phyloP scores from a whole-genome alignment of 2,329 filamentous ascomycete genomes.

The Botrytis medusae region DNA sequence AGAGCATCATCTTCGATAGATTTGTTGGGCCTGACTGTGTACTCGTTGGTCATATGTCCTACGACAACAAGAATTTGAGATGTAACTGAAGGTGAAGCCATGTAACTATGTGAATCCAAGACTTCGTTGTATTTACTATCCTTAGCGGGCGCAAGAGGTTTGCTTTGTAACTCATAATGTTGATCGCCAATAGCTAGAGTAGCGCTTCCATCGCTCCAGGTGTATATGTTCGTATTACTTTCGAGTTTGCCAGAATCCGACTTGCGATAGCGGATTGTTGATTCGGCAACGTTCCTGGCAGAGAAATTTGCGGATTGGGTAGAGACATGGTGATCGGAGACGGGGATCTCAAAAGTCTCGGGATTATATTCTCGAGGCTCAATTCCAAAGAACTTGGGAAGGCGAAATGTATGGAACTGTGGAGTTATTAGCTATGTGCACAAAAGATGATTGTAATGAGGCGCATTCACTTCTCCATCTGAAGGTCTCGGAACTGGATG shows the following conservation, averaged over 20 bases:
- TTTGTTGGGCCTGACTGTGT: constrained; percentile 66
- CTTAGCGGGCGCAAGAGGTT: constrained; percentile 62
- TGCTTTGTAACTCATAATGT: constrained; percentile 73
- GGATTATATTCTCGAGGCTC: constrained; percentile 66
- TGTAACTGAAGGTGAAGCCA: constrained; percentile 67
- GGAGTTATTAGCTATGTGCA: constrained; percentile 27
- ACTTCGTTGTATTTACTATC: constrained; percentile 59
- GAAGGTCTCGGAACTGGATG: constrained; percentile 70
- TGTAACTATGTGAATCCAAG: constrained; percentile 74
- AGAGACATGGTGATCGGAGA: constrained; percentile 54
- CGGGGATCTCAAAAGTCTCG: constrained; percentile 64
- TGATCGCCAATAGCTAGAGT: constrained; percentile 73
- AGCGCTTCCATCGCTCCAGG: constrained; percentile 77
- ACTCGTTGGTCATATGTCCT: constrained; percentile 73
- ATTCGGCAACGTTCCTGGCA: constrained; percentile 57
- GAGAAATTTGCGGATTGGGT: constrained; percentile 51
- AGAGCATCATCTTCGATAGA: constrained; percentile 70
- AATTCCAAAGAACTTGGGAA: constrained; percentile 71
- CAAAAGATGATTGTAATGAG: neutral
- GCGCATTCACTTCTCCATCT: constrained; percentile 60
- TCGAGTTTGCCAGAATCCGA: constrained; percentile 64
- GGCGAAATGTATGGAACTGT: constrained; percentile 67
- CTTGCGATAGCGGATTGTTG: constrained; percentile 68
- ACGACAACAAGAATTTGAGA: constrained; percentile 70
- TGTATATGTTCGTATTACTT: constrained; percentile 73